phyloP scores from a whole-genome alignment of 441 rosid species.

The Gossypium schwendimanii region DNA sequence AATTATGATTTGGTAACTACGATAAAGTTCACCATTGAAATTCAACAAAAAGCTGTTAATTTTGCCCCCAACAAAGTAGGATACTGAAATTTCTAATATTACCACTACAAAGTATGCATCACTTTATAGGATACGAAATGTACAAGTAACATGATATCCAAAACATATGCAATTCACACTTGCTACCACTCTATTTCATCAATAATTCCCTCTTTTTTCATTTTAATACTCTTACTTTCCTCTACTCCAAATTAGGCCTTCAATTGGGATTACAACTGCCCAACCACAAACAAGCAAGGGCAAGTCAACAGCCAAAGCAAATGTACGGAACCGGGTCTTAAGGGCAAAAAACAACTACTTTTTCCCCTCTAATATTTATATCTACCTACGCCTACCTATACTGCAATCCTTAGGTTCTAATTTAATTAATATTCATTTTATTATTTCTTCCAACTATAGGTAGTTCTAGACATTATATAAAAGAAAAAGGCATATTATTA shows the following conservation, averaged over 20 bases:
- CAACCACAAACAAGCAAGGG: not conserved
- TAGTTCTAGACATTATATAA: no score
- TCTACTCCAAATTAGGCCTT: not conserved
- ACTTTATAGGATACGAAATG: no score
- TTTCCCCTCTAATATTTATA: not conserved
- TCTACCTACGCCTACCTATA: no score
- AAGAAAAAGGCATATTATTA: no score
- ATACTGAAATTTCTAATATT: not conserved
- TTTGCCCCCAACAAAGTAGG: not conserved
- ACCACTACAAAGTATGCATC: not conserved
- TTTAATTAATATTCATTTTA: no score
- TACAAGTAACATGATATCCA: not conserved
- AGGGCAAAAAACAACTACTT: not conserved
- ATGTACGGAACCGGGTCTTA: slow-evolving; percentile 10
- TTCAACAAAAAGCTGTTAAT: not conserved
- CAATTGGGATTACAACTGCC: not conserved
- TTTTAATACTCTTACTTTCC: not conserved
- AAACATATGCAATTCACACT: not conserved
- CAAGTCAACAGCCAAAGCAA: not conserved
- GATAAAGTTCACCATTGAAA: not conserved
- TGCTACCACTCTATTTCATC: not conserved
- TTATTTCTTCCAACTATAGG: no score
- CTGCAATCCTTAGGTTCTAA: no score
- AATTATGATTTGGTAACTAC: not conserved
- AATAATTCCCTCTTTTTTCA: not conserved